Evolutionary conservation across 805 yeast genomes (phyloP).

Genomic region (Candida sanyiensis): DNA sequence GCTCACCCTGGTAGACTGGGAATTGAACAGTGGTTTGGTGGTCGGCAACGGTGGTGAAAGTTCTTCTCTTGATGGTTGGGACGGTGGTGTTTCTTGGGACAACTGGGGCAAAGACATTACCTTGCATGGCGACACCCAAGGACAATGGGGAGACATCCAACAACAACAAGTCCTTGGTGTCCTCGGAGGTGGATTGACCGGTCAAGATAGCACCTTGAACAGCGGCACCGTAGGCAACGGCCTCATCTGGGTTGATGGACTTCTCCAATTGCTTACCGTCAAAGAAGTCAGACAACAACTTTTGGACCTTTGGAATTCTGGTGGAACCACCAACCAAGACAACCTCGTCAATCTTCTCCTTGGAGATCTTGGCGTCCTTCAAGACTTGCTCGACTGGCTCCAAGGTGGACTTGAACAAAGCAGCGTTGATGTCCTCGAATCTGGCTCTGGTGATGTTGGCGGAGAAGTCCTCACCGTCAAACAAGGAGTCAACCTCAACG

Average conservation of each 20-base stretch:
- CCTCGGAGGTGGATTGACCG: constrained; percentile 87
- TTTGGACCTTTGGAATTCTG: constrained; percentile 98
- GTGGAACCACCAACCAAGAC: constrained; percentile 98
- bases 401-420: constrained; percentile 88
- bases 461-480: constrained; percentile 96
- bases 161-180: constrained; percentile 94
- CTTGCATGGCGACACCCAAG: constrained; percentile 98
- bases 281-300: constrained; percentile 94
- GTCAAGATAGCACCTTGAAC: constrained; percentile 97
- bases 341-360: constrained; percentile 87
- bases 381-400: constrained; percentile 97
- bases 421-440: constrained; percentile 97
- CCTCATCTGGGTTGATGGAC: constrained; percentile 98
- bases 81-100: constrained; percentile 98
- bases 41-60: constrained; percentile 96
- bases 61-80: constrained; percentile 97
- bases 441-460: constrained; percentile 97
- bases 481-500: constrained; percentile 92
- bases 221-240: constrained; percentile 99
- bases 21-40: constrained; percentile 99
- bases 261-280: constrained; percentile 98
- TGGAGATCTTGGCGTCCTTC: constrained; percentile 89
- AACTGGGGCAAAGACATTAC: constrained; percentile 99
- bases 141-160: constrained; percentile 99
- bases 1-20: constrained; percentile 98